Conservation (phyloP, 208 protist genomes). For the Trypanosoma vivax region DNA sequence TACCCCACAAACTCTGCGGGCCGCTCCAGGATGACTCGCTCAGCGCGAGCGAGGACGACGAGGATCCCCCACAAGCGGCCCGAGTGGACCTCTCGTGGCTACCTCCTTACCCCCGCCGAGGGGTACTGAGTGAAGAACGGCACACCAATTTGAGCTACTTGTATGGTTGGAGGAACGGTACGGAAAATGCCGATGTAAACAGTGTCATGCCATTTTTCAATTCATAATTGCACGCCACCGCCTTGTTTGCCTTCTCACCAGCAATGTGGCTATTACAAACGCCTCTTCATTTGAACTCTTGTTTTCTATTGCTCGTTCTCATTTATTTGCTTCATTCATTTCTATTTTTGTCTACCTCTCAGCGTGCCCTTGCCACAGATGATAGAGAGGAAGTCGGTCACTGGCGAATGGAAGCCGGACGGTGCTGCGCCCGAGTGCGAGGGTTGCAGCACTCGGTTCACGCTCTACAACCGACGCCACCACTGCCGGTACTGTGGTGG, state of each 20-base stretch:
- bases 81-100: slow-evolving; percentile 24
- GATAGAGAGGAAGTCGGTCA: slow-evolving; percentile 1
- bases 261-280: no score
- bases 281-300: no score
- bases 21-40: slow-evolving; percentile 26
- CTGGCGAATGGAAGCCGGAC: slow-evolving; percentile 30
- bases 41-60: slow-evolving; percentile 25
- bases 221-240: no score
- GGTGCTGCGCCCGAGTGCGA: slow-evolving; percentile 19
- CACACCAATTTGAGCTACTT: no score
- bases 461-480: slow-evolving; percentile 27
- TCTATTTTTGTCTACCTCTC: slow-evolving; percentile 6
- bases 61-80: not conserved
- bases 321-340: not conserved
- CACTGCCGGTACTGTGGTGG: slow-evolving; percentile 27
- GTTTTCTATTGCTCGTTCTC: no score
- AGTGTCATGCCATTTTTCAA: no score
- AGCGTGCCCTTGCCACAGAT: not conserved
- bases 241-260: no score
- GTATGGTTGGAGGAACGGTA: no score
- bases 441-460: slow-evolving; percentile 23
- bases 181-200: no score
- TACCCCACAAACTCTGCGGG: slow-evolving; percentile 16
- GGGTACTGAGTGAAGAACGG: no score
- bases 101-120: slow-evolving; percentile 7